Percentiles rank a stretch among this genome's conserved stretches.
Conservation (phyloP, 2,329 filamentous ascomycete genomes). For the Fusarium sp. region DNA sequence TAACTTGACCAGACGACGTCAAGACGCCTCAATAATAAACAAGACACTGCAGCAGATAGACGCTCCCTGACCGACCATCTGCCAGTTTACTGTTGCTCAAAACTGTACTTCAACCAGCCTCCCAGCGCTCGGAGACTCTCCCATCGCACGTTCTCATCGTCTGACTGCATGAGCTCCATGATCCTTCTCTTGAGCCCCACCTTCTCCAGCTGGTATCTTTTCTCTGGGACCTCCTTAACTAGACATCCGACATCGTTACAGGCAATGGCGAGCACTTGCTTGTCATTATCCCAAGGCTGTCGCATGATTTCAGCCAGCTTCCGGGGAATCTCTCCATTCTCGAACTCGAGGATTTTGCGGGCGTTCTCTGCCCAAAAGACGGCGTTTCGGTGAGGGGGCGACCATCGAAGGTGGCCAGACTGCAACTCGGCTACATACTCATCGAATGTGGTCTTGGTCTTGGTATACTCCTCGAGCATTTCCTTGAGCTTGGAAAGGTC, state of each 20-base stretch:
- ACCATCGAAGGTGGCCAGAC: constrained; percentile 91
- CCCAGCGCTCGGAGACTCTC: constrained; percentile 88
- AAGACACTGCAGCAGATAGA: constrained; percentile 39
- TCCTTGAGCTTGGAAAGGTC: constrained; percentile 72
- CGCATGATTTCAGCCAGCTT: constrained; percentile 87
- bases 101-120: constrained; percentile 74
- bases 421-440: constrained; percentile 91
- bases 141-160: constrained; percentile 90
- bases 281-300: constrained; percentile 81
- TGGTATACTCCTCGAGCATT: constrained; percentile 75
- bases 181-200: constrained; percentile 86
- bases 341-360: constrained; percentile 84
- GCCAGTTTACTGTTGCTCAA: constrained; percentile 58
- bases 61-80: constrained; percentile 19
- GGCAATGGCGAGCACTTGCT: constrained; percentile 90
- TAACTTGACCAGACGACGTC: constrained; percentile 28
- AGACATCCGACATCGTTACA: constrained; percentile 93
- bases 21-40: constrained; percentile 44
- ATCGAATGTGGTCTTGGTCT: constrained; percentile 83
- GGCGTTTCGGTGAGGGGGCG: constrained; percentile 86
- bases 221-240: constrained; percentile 91
- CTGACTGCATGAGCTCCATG: constrained; percentile 93
- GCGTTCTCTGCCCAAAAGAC: constrained; percentile 95
- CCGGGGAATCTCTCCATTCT: constrained; percentile 82
- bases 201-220: constrained; percentile 83